Base-by-base conservation (phyloP, 169 alveolate species). In the Cryptosporidium sp. region DNA sequence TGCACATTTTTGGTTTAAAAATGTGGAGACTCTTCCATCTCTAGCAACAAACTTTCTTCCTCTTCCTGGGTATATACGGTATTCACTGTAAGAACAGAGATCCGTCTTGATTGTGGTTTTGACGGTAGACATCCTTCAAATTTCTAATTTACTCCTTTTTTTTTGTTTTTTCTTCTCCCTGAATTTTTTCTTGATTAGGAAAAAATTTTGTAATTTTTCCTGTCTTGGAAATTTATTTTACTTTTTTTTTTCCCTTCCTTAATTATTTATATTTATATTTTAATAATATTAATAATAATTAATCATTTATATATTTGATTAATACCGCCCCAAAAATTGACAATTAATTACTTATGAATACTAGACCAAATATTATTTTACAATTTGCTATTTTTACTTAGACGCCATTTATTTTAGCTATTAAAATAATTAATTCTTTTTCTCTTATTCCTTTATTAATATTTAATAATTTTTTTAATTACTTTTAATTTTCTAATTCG, bases 61-160 rank as follows among this genome's bases (percentile, higher is more conserved):
- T 84, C 99, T 95, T 51, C 99, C 99, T 35, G 99, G 99, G 93
- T 97, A 98, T 85, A 98, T 96, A 95, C 98, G 97, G 96, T 96
- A 97, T 92, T 98, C 99, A 89, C 97, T 93, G 96, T 95, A 98
- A 87, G 98, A 94, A 95, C 99, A 98, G 70, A 96, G 96, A 91
- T 96, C 99, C 80, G 99, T 97, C 96, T 97, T 97, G 73, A 97
- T 94, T 62, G 96, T 94, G 48, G 96, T 94, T 48, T 94, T 94
- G 48, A 94, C 94, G 37, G 96, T 87, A 45, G 95, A 85, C 96
- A 94, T 94, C 70, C 52, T 86, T 48, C 75, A 52, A 45, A 70
- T 70, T 35, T 10, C 0, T 12, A 39, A 18, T 37, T 35, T n/a
- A 65, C 52, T 65, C 72, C 31, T 65, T 37, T 65, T 65, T 35